Evolutionary conservation across 345 rosid species (phyloP), one percentile per base, ranked within the genome.

Genomic region (Salix caprea): DNA sequence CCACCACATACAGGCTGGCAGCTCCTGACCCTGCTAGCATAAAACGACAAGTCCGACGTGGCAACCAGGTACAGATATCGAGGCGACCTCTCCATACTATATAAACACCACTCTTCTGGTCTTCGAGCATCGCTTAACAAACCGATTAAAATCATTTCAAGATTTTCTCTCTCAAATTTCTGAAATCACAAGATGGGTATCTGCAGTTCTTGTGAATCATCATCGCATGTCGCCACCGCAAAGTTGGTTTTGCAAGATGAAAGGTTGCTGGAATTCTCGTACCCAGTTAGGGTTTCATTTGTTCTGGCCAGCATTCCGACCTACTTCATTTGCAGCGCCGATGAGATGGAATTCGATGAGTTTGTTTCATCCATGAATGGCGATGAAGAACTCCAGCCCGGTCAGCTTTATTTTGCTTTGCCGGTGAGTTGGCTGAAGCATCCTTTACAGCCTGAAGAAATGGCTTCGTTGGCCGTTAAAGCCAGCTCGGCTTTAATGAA

Each of bases 381-480:
- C 11, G 95, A 92, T 3, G 97, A 96, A 11, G 92, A 86, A 82
- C 94, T 96, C 65, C 95, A 87, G 37, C 94, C 90, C 0, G 98
- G 99, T 15, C 97, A 90, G 72, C 87, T 96, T 34, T 96, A 96
- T 78, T 96, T 96, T 56, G 94, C 94, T 44, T 77, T 96, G 70
- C 98, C 98, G 6, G 73, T 94, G 77, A 84, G 73, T 70, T 75
- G 91, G 80, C 80, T 96, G 65, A 85, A 82, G 67, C 90, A 81
- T 67, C 95, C 93, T 5, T 84, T 96, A 37, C 91, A 85, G 64
- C 85, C 95, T 0, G 93, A 92, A 73, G 94, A 96, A 74, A 94
- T 96, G 99, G 99, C 99, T 19, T 94, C 99, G 82, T 87, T 96
- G 85, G 99, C 99, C 0, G 98, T 96, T 21, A 94, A 90, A 85